Base-by-base conservation (phyloP, 2,329 filamentous ascomycete species). In the Neurospora sp. region DNA sequence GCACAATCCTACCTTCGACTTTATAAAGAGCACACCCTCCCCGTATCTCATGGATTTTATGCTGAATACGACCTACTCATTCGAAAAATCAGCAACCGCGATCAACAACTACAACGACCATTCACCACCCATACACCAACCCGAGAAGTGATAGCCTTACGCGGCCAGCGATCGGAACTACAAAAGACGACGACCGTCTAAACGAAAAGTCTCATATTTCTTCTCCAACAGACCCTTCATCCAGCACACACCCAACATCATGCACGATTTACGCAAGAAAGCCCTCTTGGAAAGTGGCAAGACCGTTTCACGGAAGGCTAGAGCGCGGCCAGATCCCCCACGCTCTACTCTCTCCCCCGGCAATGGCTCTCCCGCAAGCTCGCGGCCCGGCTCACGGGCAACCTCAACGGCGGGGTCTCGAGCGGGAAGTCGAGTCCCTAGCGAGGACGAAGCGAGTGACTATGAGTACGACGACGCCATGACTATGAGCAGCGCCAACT, bases 281-380 rank as follows among this genome's bases (percentile, higher is more conserved):
- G 89, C 88, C 67, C 86, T 92, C 70, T 82, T 85, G 72, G 89
- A 90, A 80, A 89, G 87, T 81, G 86, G 87, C 77, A 93, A 93
- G 82, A 93, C 90, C 17, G 81, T 88, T 40, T 92, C 91, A 66
- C 86, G 85, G 75, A 92, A 92, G 79, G 88, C 89, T 28, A 85
- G 84, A 71, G 85, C 86, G 28, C 83, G 84, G 71, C 83, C 83
- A 57, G 71, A 62, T 11, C 85, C 84, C 3, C 84, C 85, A n/a
- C 82, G 85, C 38, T 84, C 83, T n/a, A 90, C 81, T 66, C 82
- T 81, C 70, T 90, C 89, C 1, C 87, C 88, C 62, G 82, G 83
- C 40, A 83, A 81, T 73, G 83, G 83, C 70, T 89, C 88, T 62
- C 87, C 87, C n/a, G 67, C 82, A 37, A 83, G 81, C 73, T 91